These are phyloP conservation scores for Seiridium cupressi DNA, from an alignment of 2,329 filamentous ascomycete genomes.

Conservation along the genomic window DNA sequence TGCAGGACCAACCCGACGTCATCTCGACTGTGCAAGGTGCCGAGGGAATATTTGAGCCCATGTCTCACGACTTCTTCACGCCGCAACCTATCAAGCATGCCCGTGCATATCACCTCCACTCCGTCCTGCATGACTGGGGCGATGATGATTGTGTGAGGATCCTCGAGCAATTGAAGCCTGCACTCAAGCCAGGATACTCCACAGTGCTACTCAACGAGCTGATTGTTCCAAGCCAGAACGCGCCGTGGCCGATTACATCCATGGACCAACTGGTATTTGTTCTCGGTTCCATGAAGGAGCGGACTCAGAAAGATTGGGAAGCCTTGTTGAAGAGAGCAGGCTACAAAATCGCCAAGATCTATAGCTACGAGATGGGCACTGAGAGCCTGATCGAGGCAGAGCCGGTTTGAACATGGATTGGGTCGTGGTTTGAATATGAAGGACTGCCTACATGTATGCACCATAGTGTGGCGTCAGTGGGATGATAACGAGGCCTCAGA, in stretches of 20 bases:
- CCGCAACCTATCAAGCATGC: neutral
- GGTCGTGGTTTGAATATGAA: too few relatives aligned
- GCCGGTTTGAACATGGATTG: neutral
- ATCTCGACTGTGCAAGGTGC: neutral
- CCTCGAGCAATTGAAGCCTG: neutral
- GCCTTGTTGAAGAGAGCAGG: neutral
- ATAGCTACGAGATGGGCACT: neutral
- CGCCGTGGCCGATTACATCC: neutral
- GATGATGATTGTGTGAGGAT: neutral
- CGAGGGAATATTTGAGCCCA: neutral
- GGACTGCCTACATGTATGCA: too few relatives aligned
- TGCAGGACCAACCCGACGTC: neutral
- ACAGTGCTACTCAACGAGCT: neutral
- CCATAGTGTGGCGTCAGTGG: too few relatives aligned
- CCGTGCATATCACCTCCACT: neutral
- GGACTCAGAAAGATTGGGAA: neutral
- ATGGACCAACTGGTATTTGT: neutral
- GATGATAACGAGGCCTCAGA: too few relatives aligned
- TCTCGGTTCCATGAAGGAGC: neutral
- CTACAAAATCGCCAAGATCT: neutral
- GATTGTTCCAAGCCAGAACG: neutral
- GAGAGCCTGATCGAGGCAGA: neutral
- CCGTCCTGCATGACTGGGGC: neutral
- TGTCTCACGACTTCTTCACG: neutral
- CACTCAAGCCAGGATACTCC: neutral